phyloP scores from a whole-genome alignment of 352 stramenopile species.

The Hyaloperonospora arabidopsidis region DNA sequence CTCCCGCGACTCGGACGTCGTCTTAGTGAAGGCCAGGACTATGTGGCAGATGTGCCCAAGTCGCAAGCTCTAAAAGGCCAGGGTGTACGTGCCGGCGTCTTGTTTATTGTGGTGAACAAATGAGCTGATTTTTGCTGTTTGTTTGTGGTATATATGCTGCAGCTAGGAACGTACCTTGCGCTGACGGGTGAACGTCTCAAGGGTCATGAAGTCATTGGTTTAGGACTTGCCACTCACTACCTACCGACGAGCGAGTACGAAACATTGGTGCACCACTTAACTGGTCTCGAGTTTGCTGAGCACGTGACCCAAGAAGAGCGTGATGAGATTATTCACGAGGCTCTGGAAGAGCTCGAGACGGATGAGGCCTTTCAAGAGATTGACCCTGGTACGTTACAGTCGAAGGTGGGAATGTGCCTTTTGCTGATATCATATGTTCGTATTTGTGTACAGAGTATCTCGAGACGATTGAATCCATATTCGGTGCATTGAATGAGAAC shows the following conservation, averaged over 20 bases:
- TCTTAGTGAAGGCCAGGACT: constrained; percentile 59
- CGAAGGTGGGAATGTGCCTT: not conserved
- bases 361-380: constrained; percentile 82
- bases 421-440: not conserved
- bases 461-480: constrained; percentile 64
- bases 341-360: constrained; percentile 66
- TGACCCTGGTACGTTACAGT: constrained; percentile 32
- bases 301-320: constrained; percentile 71
- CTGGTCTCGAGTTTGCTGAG: constrained; percentile 62
- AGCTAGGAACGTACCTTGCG: constrained; percentile 91
- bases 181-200: constrained; percentile 91
- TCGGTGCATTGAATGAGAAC: constrained; percentile 65
- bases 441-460: constrained; percentile 41
- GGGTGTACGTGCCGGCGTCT: constrained; percentile 30
- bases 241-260: constrained; percentile 83
- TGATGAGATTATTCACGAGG: constrained; percentile 81
- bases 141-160: constrained; percentile 11
- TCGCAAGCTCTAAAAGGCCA: constrained; percentile 65
- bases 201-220: constrained; percentile 84
- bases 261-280: constrained; percentile 83
- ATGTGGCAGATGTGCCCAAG: constrained; percentile 60
- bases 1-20: constrained; percentile 83
- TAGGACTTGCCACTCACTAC: constrained; percentile 96
- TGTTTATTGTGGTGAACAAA: not conserved
- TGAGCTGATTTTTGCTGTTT: constrained; percentile 6